Percentiles rank a stretch among this genome's conserved stretches.
Conservation (phyloP, 306 rosid species). For the Lagenaria siceraria region DNA sequence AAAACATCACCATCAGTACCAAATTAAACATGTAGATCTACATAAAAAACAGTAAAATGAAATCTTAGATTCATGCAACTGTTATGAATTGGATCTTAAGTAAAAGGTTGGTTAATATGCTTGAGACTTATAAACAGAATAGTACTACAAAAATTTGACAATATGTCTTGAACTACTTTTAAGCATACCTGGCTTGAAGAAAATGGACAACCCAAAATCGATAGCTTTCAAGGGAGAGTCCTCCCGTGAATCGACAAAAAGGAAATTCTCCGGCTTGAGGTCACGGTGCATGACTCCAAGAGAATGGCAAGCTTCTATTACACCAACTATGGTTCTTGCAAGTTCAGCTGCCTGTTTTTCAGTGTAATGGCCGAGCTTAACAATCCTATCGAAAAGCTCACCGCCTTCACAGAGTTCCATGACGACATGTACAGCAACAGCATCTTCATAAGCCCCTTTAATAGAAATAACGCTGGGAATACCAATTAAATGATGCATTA, state of each 20-base stretch:
- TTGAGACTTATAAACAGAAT: not conserved
- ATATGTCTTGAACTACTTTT: not conserved
- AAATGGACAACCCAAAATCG: slow-evolving; percentile 78
- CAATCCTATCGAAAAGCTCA: slow-evolving; percentile 76
- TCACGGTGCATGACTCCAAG: slow-evolving; percentile 96
- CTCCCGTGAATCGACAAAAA: slow-evolving; percentile 59
- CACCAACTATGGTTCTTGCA: slow-evolving; percentile 61
- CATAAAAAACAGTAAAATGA: not conserved
- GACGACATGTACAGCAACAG: slow-evolving; percentile 70
- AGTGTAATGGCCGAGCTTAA: slow-evolving; percentile 53
- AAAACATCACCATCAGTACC: not conserved
- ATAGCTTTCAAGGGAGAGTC: slow-evolving; percentile 78
- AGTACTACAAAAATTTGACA: not conserved
- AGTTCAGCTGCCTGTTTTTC: slow-evolving; percentile 74
- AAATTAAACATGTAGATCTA: slow-evolving; percentile 12
- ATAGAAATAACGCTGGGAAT: slow-evolving; percentile 39
- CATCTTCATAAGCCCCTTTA: slow-evolving; percentile 75
- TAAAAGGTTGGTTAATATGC: not conserved
- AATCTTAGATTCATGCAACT: not conserved
- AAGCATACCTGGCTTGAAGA: slow-evolving; percentile 80
- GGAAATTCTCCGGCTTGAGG: slow-evolving; percentile 90
- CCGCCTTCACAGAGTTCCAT: slow-evolving; percentile 92
- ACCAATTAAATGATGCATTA: slow-evolving; percentile 84
- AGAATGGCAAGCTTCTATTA: slow-evolving; percentile 76
- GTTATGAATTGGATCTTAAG: not conserved